Evolutionary conservation across 2,329 filamentous ascomycete genomes (phyloP).

Genomic region (Hypoxylon sp.): DNA sequence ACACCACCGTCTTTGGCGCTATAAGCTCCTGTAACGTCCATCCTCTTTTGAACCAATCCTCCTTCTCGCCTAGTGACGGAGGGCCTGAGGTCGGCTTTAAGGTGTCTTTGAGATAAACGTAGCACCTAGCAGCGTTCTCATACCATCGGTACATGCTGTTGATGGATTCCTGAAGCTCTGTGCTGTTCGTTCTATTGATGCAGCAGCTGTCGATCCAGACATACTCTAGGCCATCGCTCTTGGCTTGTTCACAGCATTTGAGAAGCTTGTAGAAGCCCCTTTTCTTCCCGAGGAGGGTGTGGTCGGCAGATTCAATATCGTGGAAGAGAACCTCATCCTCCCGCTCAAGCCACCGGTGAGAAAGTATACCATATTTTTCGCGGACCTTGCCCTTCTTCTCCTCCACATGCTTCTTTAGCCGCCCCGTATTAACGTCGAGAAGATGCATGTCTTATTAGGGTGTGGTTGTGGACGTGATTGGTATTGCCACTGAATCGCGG

Average conservation of each 20-base stretch:
- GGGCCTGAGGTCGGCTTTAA: neutral
- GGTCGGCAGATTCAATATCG: slow-evolving; percentile 8
- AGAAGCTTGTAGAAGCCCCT: slow-evolving; percentile 4
- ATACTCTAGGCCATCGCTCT: slow-evolving; percentile 3
- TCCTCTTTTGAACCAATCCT: slow-evolving; percentile 22
- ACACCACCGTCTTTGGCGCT: slow-evolving; percentile 2
- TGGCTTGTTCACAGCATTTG: slow-evolving; percentile 14
- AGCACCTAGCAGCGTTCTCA: slow-evolving; percentile 11
- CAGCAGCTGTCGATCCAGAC: slow-evolving; percentile 26
- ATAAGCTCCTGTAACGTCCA: slow-evolving; percentile 26
- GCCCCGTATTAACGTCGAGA: slow-evolving; percentile 11
- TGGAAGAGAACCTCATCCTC: slow-evolving; percentile 15
- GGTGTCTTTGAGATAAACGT: slow-evolving; percentile 22
- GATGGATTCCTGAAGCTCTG: slow-evolving; percentile 25
- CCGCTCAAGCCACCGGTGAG: slow-evolving; percentile 18
- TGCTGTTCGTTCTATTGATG: slow-evolving; percentile 10
- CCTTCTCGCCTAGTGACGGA: neutral
- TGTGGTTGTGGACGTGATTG: neutral
- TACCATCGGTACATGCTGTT: slow-evolving; percentile 29
- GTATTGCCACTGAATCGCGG: neutral
- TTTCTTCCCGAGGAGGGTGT: neutral
- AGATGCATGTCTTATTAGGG: slow-evolving; percentile 17
- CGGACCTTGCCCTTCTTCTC: slow-evolving; percentile 9
- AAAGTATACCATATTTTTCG: slow-evolving; percentile 20
- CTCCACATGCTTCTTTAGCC: slow-evolving; percentile 14